Percentiles rank a stretch among this genome's conserved stretches.
phyloP scores from a whole-genome alignment of 1,139 yeast species.

The Kazachstania sp. region DNA sequence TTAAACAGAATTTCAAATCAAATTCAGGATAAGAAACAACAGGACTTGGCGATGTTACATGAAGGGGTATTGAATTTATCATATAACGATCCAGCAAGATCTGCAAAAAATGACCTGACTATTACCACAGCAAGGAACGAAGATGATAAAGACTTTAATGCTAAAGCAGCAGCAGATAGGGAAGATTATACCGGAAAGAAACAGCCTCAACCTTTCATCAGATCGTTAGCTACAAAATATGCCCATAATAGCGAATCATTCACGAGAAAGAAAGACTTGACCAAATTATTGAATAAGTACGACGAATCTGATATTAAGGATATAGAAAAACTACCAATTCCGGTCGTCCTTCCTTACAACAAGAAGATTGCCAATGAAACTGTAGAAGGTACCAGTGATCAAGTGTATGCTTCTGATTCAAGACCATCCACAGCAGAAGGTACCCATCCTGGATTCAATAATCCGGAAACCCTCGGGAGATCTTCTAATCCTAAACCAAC shows the following conservation, averaged over 20 bases:
- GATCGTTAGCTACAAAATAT: background rate
- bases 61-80: background rate
- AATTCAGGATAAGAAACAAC: constrained; percentile 12
- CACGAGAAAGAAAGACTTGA: background rate
- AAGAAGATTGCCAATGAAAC: background rate
- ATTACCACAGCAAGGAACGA: background rate
- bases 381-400: background rate
- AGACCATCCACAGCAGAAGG: background rate
- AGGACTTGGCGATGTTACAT: constrained; percentile 10
- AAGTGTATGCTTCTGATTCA: background rate
- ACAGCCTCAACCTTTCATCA: background rate
- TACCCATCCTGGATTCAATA: too few relatives aligned
- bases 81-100: background rate
- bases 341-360: constrained; percentile 16
- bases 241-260: background rate
- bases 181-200: background rate
- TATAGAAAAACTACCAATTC: constrained; percentile 24
- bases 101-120: background rate
- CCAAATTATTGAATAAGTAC: constrained; percentile 13
- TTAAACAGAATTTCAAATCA: constrained; percentile 26
- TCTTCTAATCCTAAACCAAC: background rate
- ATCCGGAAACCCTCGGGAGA: background rate
- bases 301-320: constrained; percentile 24
- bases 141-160: background rate
- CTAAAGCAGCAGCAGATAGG: background rate